Base-by-base conservation (phyloP, 768 basidiomycete genomes). In the Pisolithus marmoratus region DNA sequence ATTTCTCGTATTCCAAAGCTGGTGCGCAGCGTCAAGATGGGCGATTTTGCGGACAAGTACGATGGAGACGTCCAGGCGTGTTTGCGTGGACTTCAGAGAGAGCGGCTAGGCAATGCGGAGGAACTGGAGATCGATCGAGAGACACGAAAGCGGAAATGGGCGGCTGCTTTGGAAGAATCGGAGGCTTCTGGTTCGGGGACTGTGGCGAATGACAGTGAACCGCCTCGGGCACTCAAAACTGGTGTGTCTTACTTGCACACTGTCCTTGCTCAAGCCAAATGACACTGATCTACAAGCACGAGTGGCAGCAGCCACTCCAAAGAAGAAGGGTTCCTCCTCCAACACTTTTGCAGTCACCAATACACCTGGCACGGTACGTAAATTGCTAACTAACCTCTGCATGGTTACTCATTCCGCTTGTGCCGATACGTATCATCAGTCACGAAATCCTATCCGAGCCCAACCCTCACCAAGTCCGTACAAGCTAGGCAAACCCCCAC, bases 41-140 rank as follows among this genome's bases (percentile, higher is more conserved):
- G 80, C 56, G 87, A 90, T 41, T 89, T 91, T 65, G 84, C 82
- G 17, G 79, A 81, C 54, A 87, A 85, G 62, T 90, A 90, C 68
- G 74, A 84, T 48, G 89, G 86, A 3, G 83, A 89, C 59, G 72
- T 88, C 23, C 85, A 88, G 61, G 80, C 79, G 8, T 85, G 85
- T 38, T 67, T 88, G 54, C 75, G 82, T 53, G 87, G 84, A 2
- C 66, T 84, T 46, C 84, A 86, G 68, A 82, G 76, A 60, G 85
- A 86, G 54, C 74, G 75, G 51, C 70, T 88, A 51, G 72, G 70
- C n/a, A 70, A 69, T 8, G 55, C 61, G 46, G 77, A 74, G 6
- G 73, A 73, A 15, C 74, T 76, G 2, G 82, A 81, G 54, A 81
- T 87, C 48, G 84, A 88, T 56, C 76, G 79, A 57, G 80, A 74